Conservation (phyloP, 2,329 filamentous ascomycete genomes). For the Aspergillus novoparasiticus region DNA sequence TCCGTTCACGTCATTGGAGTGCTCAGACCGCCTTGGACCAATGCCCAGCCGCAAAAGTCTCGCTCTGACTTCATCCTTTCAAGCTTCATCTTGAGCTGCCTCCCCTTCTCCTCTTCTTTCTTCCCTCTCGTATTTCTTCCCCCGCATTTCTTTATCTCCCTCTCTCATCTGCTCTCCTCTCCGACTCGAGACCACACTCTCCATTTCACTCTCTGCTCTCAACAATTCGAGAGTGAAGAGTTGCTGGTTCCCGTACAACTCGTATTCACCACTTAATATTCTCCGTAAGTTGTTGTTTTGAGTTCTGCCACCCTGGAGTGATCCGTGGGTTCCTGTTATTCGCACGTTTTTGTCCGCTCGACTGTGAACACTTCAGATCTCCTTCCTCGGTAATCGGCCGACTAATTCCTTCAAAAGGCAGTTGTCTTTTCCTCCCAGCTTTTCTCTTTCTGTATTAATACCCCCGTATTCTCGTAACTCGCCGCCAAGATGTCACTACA, state of each 20-base stretch:
- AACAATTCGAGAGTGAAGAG: neutral
- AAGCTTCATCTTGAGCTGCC: slow-evolving; percentile 13
- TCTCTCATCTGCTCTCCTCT: slow-evolving; percentile 5
- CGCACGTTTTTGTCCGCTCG: neutral
- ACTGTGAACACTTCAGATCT: neutral
- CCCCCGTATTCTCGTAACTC: neutral
- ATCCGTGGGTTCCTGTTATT: slow-evolving; percentile 2
- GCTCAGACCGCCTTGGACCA: slow-evolving; percentile 6
- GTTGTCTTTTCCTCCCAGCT: neutral
- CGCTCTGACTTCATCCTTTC: slow-evolving; percentile 9
- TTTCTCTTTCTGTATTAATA: slow-evolving; percentile 1
- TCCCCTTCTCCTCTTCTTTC: neutral
- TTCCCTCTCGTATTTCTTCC: neutral
- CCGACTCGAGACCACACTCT: neutral
- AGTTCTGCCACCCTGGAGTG: slow-evolving; percentile 6
- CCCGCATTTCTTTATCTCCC: slow-evolving; percentile 1
- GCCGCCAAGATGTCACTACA: slow-evolving; percentile 35
- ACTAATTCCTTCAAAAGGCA: neutral
- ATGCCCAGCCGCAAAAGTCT: neutral
- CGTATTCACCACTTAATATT: neutral
- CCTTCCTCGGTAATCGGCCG: neutral
- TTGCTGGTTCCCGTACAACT: neutral
- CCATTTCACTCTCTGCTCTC: neutral
- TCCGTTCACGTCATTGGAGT: slow-evolving; percentile 2
- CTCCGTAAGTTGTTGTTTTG: slow-evolving; percentile 6